phyloP scores from a whole-genome alignment of 2,329 filamentous ascomycete species.

The Paraphaeosphaeria sporulosa region DNA sequence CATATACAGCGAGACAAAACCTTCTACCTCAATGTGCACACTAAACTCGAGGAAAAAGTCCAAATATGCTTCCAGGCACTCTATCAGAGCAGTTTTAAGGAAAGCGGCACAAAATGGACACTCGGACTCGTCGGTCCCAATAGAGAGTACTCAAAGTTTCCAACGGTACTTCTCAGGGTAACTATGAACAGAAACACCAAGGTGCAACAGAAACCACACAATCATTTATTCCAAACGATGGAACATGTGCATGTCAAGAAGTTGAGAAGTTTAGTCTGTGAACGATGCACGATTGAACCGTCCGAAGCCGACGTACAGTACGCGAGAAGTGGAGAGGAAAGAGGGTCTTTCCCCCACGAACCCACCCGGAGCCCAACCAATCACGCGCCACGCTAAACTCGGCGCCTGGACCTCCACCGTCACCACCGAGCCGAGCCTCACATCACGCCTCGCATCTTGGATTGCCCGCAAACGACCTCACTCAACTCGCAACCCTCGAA shows the following conservation, averaged over 20 bases:
- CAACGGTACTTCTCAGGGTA: no score
- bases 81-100: background rate
- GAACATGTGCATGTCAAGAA: no score
- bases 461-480: background rate
- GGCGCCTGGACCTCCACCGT: conserved; percentile 7
- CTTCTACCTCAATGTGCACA: no score
- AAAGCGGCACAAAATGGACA: background rate
- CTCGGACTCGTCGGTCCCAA: no score
- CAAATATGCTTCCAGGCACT: background rate
- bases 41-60: no score
- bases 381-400: background rate
- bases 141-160: background rate
- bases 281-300: no score
- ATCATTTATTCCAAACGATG: background rate
- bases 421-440: conserved; percentile 8
- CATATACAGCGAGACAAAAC: no score
- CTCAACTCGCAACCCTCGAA: background rate
- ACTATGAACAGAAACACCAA: background rate
- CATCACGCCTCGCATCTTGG: background rate
- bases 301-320: no score
- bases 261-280: no score
- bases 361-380: background rate
- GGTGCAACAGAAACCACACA: background rate
- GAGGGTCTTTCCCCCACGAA: no score
- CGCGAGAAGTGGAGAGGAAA: no score